Base-by-base conservation (phyloP, 202 grass and related monocot species). In the Cymbopogon flexuosus region DNA sequence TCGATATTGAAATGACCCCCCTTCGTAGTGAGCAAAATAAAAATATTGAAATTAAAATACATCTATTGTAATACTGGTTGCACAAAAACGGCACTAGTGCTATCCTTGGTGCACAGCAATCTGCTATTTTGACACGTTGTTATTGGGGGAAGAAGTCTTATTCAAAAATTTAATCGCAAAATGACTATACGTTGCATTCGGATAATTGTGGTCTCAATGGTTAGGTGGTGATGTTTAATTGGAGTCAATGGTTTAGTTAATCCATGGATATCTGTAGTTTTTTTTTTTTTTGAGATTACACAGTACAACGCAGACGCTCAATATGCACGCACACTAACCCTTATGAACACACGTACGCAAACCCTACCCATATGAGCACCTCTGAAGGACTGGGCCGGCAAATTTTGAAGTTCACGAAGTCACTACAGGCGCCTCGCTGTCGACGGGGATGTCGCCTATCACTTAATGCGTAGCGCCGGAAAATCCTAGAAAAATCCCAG, bases 181-280 rank as follows among this genome's bases (percentile, higher is more conserved):
- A 12, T 0, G 35, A 13, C 23, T 41, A 6, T 19, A 40, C 36
- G 68, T 88, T 51, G 62, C 24, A 24, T 70, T 41, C 0, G 1
- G 3, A 24, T 24, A n/a, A 34, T 45, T 13, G 42, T 45, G 54
- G 76, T 88, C 62, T 80, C 43, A 56, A 65, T 19, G 70, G 62
- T 52, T 84, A 76, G 81, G 71, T 75, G 57, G 36, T 35, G 63
- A 3, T 35, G 73, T 81, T 84, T 76, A 65, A 80, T 71, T 84
- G 62, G 39, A 68, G 54, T 70, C 63, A 13, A 21, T n/a, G 13
- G n/a, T 57, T 56, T 56, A 46, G 76, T 47, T 47, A 47, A 41
- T 57, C 51, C 18, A n/a, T 68, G 27, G 39, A 84, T 69, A 69
- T 35, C 12, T 62, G 21, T 45, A 42, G 30, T 31, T n/a, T n/a